Conservation (phyloP, 257 asterid species). For the Fraxinus cuspidata region DNA sequence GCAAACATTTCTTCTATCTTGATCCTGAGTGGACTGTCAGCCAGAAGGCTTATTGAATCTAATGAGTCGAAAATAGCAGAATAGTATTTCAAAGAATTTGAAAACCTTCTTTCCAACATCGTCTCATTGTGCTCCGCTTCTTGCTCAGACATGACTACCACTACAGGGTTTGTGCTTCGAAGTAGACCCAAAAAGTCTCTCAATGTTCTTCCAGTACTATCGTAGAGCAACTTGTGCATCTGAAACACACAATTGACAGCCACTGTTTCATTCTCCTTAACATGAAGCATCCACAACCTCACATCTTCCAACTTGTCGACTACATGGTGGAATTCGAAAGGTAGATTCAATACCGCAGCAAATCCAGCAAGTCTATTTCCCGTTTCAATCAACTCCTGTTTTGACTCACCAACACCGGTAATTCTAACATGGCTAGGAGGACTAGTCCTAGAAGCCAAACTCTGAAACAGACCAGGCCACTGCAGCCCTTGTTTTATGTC, state of each 20-base stretch:
- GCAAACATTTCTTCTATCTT: slow-evolving; percentile 84
- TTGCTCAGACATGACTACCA: slow-evolving; percentile 76
- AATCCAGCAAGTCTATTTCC: slow-evolving; percentile 75
- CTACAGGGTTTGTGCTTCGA: slow-evolving; percentile 72
- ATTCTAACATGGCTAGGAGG: slow-evolving; percentile 88
- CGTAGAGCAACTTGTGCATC: slow-evolving; percentile 79
- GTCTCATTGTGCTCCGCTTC: slow-evolving; percentile 70
- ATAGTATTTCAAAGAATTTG: slow-evolving; percentile 64
- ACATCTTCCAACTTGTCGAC: slow-evolving; percentile 91
- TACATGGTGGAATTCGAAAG: slow-evolving; percentile 87
- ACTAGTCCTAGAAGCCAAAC: slow-evolving; percentile 66
- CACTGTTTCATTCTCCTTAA: slow-evolving; percentile 77
- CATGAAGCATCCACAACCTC: slow-evolving; percentile 98
- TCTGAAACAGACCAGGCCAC: slow-evolving; percentile 91
- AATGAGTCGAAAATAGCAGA: slow-evolving; percentile 78
- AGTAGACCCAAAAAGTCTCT: slow-evolving; percentile 70
- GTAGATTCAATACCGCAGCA: slow-evolving; percentile 66
- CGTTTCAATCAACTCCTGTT: slow-evolving; percentile 81
- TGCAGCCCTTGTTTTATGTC: slow-evolving; percentile 93
- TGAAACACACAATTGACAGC: slow-evolving; percentile 80
- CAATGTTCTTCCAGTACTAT: slow-evolving; percentile 50
- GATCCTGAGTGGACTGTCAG: slow-evolving; percentile 53
- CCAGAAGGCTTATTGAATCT: slow-evolving; percentile 49
- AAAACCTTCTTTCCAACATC: slow-evolving; percentile 55
- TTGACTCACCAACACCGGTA: slow-evolving; percentile 89